Evolutionary conservation across 2,329 filamentous ascomycete genomes (phyloP).

Genomic region (Aphanoascus verrucosus): DNA sequence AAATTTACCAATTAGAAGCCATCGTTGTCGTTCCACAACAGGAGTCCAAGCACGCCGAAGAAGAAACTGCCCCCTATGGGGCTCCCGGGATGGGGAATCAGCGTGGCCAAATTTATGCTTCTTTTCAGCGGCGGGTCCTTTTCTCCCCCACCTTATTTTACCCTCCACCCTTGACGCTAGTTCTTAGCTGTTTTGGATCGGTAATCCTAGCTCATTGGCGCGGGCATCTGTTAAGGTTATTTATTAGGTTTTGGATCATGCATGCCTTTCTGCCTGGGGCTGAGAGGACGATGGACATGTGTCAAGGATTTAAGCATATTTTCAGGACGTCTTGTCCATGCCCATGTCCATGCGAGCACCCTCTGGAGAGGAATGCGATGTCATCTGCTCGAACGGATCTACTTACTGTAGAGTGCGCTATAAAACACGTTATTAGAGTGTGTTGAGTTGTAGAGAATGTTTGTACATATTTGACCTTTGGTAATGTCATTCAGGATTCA

Average conservation of each 20-base stretch:
- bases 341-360: too few species aligned
- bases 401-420: too few species aligned
- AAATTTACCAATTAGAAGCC: constrained; percentile 7
- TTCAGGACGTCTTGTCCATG: too few species aligned
- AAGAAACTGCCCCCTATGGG: not conserved
- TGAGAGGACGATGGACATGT: too few species aligned
- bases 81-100: not conserved
- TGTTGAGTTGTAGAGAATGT: too few species aligned
- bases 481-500: too few species aligned
- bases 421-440: too few species aligned
- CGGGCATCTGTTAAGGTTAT: constrained; percentile 9
- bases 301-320: too few species aligned
- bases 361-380: too few species aligned
- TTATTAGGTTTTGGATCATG: constrained; percentile 8
- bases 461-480: too few species aligned
- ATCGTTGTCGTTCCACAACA: not conserved
- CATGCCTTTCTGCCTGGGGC: not conserved
- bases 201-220: not conserved
- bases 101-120: constrained; percentile 10
- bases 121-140: constrained; percentile 1
- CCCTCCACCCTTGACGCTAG: not conserved
- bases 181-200: not conserved
- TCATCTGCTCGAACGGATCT: too few species aligned
- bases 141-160: not conserved
- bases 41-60: not conserved